Evolutionary conservation across 164 flowering plant species (phyloP).

Genomic region (Taxillus chinensis): DNA sequence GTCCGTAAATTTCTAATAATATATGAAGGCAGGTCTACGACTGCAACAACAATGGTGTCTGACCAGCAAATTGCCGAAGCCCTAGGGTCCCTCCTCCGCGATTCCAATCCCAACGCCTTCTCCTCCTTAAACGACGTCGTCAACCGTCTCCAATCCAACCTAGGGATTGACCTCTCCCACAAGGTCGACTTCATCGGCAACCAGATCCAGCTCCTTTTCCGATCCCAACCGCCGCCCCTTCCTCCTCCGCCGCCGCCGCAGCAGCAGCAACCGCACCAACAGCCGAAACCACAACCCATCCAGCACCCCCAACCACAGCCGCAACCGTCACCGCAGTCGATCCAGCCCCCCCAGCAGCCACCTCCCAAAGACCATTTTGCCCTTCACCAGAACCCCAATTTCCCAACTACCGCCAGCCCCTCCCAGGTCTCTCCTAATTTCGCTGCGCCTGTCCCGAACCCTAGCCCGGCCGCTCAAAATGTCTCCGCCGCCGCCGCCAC

Average conservation of each 20-base stretch:
- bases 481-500: not conserved
- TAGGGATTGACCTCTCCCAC: constrained; percentile 55
- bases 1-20: constrained; percentile 3
- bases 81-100: constrained; percentile 49
- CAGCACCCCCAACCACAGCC: not conserved
- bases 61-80: constrained; percentile 69
- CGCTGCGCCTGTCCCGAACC: constrained; percentile 5
- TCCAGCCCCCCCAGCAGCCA: constrained; percentile 4
- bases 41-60: constrained; percentile 35
- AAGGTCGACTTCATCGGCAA: constrained; percentile 50
- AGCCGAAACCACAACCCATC: not conserved
- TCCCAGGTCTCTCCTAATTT: constrained; percentile 11
- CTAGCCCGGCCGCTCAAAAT: not conserved
- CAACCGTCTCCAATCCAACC: constrained; percentile 44
- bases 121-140: constrained; percentile 46
- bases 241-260: not conserved
- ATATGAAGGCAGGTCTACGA: not conserved
- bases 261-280: not conserved
- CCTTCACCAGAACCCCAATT: constrained; percentile 17
- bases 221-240: constrained; percentile 16
- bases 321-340: not conserved
- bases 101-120: constrained; percentile 35
- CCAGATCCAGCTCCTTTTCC: constrained; percentile 47
- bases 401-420: constrained; percentile 3
- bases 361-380: constrained; percentile 21